Conservation (phyloP, 352 stramenopile species). For the Phytophthora ohioensis region DNA sequence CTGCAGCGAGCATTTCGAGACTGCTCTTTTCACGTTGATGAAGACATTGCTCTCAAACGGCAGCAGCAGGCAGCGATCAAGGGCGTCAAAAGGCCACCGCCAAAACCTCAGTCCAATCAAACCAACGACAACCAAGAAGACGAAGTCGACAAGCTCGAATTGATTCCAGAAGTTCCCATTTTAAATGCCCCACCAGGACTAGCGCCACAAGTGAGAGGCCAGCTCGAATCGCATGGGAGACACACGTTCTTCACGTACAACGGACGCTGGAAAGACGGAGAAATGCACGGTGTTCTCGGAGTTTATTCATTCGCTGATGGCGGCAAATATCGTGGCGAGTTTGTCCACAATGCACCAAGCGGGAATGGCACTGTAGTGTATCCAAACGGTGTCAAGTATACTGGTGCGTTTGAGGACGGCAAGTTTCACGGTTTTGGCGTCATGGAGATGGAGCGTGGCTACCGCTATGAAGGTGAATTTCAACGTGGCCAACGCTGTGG, state of each 20-base stretch:
- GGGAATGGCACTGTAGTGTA: conserved; percentile 67
- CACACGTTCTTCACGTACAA: conserved; percentile 76
- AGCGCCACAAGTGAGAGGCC: conserved; percentile 62
- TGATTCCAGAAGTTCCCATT: conserved; percentile 52
- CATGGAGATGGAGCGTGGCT: conserved; percentile 58
- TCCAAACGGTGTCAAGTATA: conserved; percentile 77
- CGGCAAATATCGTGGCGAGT: conserved; percentile 73
- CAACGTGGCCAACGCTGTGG: conserved; percentile 51
- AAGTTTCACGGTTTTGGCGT: conserved; percentile 75
- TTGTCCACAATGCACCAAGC: conserved; percentile 46
- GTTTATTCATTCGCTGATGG: conserved; percentile 79
- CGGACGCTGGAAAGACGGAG: conserved; percentile 69
- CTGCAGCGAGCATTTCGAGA: conserved; percentile 73
- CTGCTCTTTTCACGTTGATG: conserved; percentile 67
- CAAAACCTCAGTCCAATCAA: conserved; percentile 32
- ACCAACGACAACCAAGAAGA: conserved; percentile 46
- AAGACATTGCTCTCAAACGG: conserved; percentile 31
- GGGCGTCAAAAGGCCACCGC: conserved; percentile 25
- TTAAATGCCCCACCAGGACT: conserved; percentile 57
- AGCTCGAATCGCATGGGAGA: conserved; percentile 73
- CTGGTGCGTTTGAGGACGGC: conserved; percentile 58
- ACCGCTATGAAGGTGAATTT: conserved; percentile 74
- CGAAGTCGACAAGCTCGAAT: conserved; percentile 58
- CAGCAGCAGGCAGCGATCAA: conserved; percentile 27
- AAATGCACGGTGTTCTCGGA: conserved; percentile 72